Conservation (phyloP, 1,284 basidiomycete genomes). For the Gomphus bonarii region DNA sequence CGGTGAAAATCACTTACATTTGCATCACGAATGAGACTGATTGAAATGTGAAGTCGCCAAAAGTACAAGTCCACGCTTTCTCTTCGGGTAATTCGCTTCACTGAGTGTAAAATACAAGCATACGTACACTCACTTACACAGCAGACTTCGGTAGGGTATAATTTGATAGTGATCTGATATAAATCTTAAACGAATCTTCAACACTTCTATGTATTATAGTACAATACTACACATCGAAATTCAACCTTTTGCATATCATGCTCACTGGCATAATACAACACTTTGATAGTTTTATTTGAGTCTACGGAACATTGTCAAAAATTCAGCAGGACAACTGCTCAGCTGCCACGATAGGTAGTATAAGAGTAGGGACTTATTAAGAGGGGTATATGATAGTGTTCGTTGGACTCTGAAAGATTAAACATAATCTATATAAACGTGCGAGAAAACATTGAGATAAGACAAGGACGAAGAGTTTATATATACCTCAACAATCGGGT, state of each 20-base stretch:
- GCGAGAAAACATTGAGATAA: not conserved
- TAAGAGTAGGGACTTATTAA: slow-evolving; percentile 87
- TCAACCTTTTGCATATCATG: too few species aligned
- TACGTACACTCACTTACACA: too few species aligned
- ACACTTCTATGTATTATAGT: too few species aligned
- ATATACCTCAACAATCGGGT: slow-evolving; percentile 78
- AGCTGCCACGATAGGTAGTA: slow-evolving; percentile 88
- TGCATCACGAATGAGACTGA: not conserved
- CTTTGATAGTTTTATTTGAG: too few species aligned
- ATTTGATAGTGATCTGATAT: too few species aligned
- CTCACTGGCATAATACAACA: too few species aligned
- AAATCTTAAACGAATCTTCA: too few species aligned
- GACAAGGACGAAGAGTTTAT: not conserved
- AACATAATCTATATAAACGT: slow-evolving; percentile 55
- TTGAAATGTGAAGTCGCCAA: not conserved
- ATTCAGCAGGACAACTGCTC: slow-evolving; percentile 2
- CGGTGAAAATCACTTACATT: not conserved
- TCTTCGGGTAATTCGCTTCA: not conserved
- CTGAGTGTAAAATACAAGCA: not conserved
- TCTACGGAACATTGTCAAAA: not conserved
- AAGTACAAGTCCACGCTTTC: too few species aligned
- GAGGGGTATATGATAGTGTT: slow-evolving; percentile 88
- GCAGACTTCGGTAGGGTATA: too few species aligned
- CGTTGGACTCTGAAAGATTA: slow-evolving; percentile 51
- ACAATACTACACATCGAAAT: too few species aligned